Base-by-base conservation (phyloP, 768 basidiomycete species). In the Sarcodon sp. region DNA sequence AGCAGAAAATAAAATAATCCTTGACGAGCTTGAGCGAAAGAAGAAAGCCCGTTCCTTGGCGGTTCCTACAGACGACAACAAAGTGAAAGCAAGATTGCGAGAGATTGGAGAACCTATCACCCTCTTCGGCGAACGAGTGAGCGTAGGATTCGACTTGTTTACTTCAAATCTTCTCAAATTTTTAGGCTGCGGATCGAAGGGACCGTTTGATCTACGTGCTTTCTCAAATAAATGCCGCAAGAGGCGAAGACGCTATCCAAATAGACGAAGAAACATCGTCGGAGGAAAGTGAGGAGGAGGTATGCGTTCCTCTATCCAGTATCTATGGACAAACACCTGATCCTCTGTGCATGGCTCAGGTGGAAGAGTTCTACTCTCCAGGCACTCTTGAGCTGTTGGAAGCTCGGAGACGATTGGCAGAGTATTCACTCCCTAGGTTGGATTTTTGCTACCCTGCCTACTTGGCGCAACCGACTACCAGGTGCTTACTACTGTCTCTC, bases 41-140 rank as follows among this genome's bases (percentile, higher is more conserved):
- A 96, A 96, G 72, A 85, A 90, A 58, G 86, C 93, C 10, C 76
- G 96, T 53, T 83, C 73, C 51, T 77, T 97, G 67, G 96, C 93
- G 6, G 91, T 98, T 8, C 96, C 96, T 7, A 99, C 96, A 6
- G 94, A 98, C 64, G 96, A 98, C 65, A 85, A 79, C 58, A 83
- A 86, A 54, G 96, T 99, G 58, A 86, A 85, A 61, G 80, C 83
- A 35, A 74, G 88, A 49, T 71, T 99, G 50, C 73, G 96, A 49
- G 90, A 94, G 66, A 82, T 96, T 56, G 93, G 90, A 35, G 90
- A 99, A 63, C 96, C 96, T 35, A 93, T 98, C 58, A 97, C 93
- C 5, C 73, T 98, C 27, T 99, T 98, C 56, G 96, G 93, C 53
- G 96, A 98, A 76, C 82, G 91, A 50, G 92, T 96, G 60, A 63